These are phyloP conservation scores for Trichothecium roseum DNA, from an alignment of 2,329 filamentous ascomycete species.

Conservation along the genomic window DNA sequence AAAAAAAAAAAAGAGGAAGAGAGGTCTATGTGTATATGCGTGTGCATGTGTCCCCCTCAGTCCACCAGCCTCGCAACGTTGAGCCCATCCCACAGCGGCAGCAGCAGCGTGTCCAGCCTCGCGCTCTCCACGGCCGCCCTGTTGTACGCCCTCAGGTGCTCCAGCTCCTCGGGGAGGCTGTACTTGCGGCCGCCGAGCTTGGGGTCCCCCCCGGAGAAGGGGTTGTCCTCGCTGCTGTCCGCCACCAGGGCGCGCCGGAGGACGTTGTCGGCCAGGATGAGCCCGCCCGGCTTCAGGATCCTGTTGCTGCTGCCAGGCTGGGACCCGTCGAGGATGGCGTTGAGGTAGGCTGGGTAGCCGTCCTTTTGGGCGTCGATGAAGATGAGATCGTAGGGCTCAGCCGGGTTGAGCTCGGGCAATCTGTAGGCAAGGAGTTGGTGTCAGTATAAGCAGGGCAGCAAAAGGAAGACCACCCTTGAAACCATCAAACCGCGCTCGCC, in stretches of 20 bases:
- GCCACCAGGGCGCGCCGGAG: constrained; percentile 38
- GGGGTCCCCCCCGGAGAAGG: constrained; percentile 10
- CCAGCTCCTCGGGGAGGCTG: constrained; percentile 10
- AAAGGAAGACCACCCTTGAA: too few relatives aligned
- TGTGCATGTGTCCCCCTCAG: too few relatives aligned
- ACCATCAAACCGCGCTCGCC: too few relatives aligned
- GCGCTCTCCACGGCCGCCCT: constrained; percentile 18
- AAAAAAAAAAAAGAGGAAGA: too few relatives aligned
- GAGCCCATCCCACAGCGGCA: constrained; percentile 33
- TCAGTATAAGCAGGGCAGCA: too few relatives aligned
- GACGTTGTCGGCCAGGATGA: constrained; percentile 45
- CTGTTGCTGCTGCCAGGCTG: constrained; percentile 22
- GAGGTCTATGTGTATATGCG: too few relatives aligned
- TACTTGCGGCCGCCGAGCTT: neutral
- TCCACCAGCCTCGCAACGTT: constrained; percentile 27
- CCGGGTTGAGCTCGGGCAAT: constrained; percentile 19
- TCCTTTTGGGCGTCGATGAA: constrained; percentile 45
- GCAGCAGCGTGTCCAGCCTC: constrained; percentile 27
- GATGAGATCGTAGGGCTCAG: constrained; percentile 39
- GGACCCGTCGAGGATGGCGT: constrained; percentile 32
- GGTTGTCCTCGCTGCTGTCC: constrained; percentile 25
- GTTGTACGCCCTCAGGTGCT: constrained; percentile 23
- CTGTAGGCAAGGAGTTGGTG: constrained; percentile 8
- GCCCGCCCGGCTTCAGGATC: constrained; percentile 35
- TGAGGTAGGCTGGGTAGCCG: constrained; percentile 38